Base-by-base conservation (phyloP, 2,329 filamentous ascomycete genomes). In the Sarocladium kiliense region DNA sequence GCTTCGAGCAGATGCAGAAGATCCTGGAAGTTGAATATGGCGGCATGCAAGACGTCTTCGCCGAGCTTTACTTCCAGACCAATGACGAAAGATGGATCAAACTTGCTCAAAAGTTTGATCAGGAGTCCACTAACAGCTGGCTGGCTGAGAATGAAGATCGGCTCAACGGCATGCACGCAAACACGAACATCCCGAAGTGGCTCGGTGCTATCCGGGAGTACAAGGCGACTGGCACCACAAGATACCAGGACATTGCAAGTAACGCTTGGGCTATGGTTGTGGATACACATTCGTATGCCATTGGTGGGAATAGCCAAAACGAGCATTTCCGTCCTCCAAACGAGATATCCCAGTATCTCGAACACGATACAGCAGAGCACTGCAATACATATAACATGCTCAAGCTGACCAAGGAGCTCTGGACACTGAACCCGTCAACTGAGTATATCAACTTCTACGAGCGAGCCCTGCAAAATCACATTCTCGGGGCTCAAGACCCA, bases 381-480 rank as follows among this genome's bases (percentile, higher is more conserved):
- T 81, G 78, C 65, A 80, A 81, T 62, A 77, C 76, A 0, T 80
- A 80, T 62, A 81, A 81, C 60, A 81, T 81, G 78, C 74, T 81
- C 45, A 80, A 80, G 61, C 64, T 81, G 34, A 79, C 78, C 0
- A 71, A 77, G 1, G 77, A 80, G 55, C 68, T 81, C 3, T 81
- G 74, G 73, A 64, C 69, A 1, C 63, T 73, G 30, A 67, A 76
- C 26, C 75, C 76, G 0, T 49, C 50, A 9, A 63, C 66, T 1
- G 58, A 54, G 1, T 80, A 80, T 62, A 79, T 81, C 58, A 77
- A 81, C 64, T 81, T 71, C 59, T 81, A 80, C 61, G 78, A 81
- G 65, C 69, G 69, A 2, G 74, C 76, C 0, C 60, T 80, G 14
- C 63, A 79, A 54, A 80, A 80, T 59, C 78, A 80, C 57, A 62